Conservation (phyloP, 441 rosid genomes). For the Populus hybrid region DNA sequence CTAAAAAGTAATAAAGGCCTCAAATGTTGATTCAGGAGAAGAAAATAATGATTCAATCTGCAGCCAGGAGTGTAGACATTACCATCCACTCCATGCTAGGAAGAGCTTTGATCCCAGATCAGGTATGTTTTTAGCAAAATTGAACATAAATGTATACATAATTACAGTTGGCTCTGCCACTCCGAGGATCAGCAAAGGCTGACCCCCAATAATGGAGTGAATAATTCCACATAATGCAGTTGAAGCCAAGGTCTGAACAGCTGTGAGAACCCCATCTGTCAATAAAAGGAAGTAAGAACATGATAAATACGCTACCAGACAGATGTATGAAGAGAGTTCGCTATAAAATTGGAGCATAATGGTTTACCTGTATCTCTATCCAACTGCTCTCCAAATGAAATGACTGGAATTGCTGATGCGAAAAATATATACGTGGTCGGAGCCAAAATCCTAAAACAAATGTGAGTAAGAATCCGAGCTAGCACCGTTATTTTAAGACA, state of each 20-base stretch:
- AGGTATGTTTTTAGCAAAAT: constrained; percentile 56
- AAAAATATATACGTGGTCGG: constrained; percentile 78
- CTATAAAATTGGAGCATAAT: constrained; percentile 3
- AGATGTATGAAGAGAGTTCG: neutral
- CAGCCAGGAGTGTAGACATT: constrained; percentile 16
- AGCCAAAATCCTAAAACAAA: constrained; percentile 57
- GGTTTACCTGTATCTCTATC: constrained; percentile 59
- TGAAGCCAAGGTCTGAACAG: constrained; percentile 77
- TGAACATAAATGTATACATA: constrained; percentile 20
- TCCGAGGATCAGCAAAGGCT: constrained; percentile 76
- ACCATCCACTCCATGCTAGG: constrained; percentile 87
- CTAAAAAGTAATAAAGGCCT: neutral
- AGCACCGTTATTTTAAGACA: constrained; percentile 6
- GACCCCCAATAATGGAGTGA: constrained; percentile 73
- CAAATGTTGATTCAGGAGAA: neutral
- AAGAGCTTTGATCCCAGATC: constrained; percentile 70
- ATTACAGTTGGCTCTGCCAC: constrained; percentile 84
- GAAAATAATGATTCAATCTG: constrained; percentile 10
- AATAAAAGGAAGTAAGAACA: constrained; percentile 12
- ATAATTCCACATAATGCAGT: constrained; percentile 70
- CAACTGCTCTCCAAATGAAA: constrained; percentile 79
- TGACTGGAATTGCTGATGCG: constrained; percentile 80
- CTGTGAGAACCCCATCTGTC: constrained; percentile 64
- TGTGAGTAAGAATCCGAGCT: constrained; percentile 5
- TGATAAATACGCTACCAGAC: neutral